phyloP scores from a whole-genome alignment of 1,284 basidiomycete genomes.

The Veloporphyrellus conicus region DNA sequence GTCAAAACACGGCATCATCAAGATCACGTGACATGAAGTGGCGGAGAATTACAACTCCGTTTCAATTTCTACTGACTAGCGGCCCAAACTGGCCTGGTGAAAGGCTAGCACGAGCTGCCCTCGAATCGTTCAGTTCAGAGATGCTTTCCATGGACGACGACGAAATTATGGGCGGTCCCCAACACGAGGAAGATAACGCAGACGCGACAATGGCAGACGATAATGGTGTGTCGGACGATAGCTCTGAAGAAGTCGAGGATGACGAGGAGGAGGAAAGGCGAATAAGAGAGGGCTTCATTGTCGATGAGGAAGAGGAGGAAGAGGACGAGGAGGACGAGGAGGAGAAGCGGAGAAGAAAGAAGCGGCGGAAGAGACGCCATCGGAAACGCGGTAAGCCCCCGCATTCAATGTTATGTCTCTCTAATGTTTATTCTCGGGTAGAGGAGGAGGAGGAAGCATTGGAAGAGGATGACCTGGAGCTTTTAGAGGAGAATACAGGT shows the following conservation, averaged over 20 bases:
- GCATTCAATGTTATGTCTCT: neutral
- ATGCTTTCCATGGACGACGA: slow-evolving; percentile 40
- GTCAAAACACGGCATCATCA: too few species aligned
- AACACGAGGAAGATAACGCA: slow-evolving; percentile 49
- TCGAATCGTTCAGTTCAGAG: slow-evolving; percentile 14
- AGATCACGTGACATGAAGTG: neutral
- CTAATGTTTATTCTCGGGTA: slow-evolving; percentile 17
- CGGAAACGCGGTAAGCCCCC: slow-evolving; percentile 48
- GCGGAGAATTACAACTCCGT: neutral
- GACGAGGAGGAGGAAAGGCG: slow-evolving; percentile 74
- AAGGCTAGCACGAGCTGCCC: neutral
- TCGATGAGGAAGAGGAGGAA: slow-evolving; percentile 76
- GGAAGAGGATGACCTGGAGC: slow-evolving; percentile 93
- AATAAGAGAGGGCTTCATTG: slow-evolving; percentile 80
- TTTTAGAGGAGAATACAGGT: slow-evolving; percentile 94
- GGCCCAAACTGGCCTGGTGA: neutral
- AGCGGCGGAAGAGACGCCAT: slow-evolving; percentile 67
- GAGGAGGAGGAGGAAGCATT: slow-evolving; percentile 66
- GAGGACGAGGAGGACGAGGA: slow-evolving; percentile 55
- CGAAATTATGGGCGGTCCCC: slow-evolving; percentile 54
- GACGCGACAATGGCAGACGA: slow-evolving; percentile 48
- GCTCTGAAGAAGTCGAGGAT: slow-evolving; percentile 80
- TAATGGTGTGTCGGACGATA: slow-evolving; percentile 61
- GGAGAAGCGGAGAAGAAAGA: slow-evolving; percentile 53
- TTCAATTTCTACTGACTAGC: neutral